Evolutionary conservation across 495 filamentous ascomycete species (phyloP).

Genomic region (Penicillium paxilli): DNA sequence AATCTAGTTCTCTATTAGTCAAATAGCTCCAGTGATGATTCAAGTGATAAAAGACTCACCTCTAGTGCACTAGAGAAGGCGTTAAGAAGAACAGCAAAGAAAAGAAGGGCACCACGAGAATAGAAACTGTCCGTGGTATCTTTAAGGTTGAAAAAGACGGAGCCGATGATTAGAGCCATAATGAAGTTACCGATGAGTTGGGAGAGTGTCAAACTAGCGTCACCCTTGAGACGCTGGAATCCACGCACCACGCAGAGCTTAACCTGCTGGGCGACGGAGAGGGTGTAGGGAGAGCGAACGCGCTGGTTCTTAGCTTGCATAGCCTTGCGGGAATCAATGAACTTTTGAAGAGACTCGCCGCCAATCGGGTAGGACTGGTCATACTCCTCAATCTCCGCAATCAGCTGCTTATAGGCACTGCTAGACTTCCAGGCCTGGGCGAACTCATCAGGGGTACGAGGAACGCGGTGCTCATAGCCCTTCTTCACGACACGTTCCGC

Average conservation of each 20-base stretch:
- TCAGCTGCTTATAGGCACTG: conserved; percentile 47
- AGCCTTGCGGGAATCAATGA: conserved; percentile 41
- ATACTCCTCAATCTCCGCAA: conserved; percentile 56
- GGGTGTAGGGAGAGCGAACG: conserved; percentile 46
- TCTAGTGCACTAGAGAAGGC: conserved; percentile 84
- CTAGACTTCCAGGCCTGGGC: conserved; percentile 62
- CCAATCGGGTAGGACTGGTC: conserved; percentile 44
- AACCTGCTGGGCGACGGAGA: conserved; percentile 48
- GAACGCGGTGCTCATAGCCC: conserved; percentile 65
- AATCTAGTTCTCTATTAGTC: conserved; percentile 42
- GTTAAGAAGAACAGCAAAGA: conserved; percentile 91
- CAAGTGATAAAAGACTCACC: conserved; percentile 33
- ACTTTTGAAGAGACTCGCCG: conserved; percentile 39
- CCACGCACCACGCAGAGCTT: conserved; percentile 51
- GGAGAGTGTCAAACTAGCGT: conserved; percentile 72
- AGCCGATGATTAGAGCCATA: conserved; percentile 83
- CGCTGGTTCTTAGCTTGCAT: conserved; percentile 46
- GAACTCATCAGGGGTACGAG: conserved; percentile 73
- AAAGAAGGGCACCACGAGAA: conserved; percentile 79
- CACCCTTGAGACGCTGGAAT: conserved; percentile 64
- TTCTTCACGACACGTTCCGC: conserved; percentile 62
- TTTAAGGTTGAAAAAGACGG: conserved; percentile 81
- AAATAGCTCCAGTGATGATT: not conserved
- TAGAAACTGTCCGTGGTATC: conserved; percentile 72
- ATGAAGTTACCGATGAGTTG: conserved; percentile 76